Percentiles rank a stretch among this genome's conserved stretches.
phyloP scores from a whole-genome alignment of 257 asterid species.

The Penstemon barbatus region DNA sequence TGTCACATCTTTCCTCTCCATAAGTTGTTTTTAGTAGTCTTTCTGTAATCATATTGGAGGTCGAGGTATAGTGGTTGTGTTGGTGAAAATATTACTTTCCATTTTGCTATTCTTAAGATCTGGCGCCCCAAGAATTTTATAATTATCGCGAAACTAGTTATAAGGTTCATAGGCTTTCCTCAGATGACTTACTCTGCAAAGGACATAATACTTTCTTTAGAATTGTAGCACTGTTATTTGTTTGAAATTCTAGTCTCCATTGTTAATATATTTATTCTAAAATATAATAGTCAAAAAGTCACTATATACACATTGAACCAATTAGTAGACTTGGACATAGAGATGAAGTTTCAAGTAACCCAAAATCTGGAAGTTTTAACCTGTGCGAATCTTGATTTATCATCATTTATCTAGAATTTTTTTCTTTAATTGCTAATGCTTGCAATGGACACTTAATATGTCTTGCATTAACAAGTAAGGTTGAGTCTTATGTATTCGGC shows the following conservation, averaged over 20 bases:
- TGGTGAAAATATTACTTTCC: no score
- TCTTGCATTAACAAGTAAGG: no score
- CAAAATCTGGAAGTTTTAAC: no score
- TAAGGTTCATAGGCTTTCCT: background rate
- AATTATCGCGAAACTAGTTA: slow-evolving; percentile 2
- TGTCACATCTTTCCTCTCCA: slow-evolving; percentile 30
- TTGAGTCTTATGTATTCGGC: no score
- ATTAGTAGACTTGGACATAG: background rate
- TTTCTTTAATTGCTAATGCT: no score
- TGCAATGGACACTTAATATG: no score
- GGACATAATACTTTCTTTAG: background rate
- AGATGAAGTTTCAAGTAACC: no score
- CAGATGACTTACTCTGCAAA: background rate
- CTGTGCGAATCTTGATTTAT: no score
- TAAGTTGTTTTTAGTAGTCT: slow-evolving; percentile 5
- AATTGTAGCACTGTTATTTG: background rate
- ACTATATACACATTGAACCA: background rate
- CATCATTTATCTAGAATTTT: no score
- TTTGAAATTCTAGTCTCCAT: background rate
- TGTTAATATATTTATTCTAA: background rate
- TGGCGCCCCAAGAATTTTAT: background rate
- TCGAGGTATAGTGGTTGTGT: background rate
- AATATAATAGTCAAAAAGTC: background rate
- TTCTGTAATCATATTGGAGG: slow-evolving; percentile 5
- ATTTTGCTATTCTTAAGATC: background rate